Evolutionary conservation across 805 yeast species (phyloP).

Genomic region (Brettanomyces naardenensis): DNA sequence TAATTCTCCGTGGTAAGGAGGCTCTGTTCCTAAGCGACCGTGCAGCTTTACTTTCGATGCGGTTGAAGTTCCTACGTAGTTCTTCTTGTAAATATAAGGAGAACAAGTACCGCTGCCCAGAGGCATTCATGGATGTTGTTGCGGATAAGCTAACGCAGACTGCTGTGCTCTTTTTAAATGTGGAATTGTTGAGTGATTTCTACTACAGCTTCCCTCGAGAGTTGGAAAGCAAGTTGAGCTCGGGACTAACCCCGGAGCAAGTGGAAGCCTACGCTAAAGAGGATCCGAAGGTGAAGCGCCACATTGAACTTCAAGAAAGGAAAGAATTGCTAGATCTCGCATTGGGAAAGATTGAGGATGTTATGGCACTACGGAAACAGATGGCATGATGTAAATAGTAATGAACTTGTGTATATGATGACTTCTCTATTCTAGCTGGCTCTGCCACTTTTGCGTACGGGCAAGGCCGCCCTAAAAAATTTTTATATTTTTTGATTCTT

Average conservation of each 20-base stretch:
- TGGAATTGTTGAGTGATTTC: slow-evolving; percentile 88
- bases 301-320: slow-evolving; percentile 88
- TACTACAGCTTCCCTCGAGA: slow-evolving; percentile 95
- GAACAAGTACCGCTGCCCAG: slow-evolving; percentile 89
- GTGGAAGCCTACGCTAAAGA: slow-evolving; percentile 88
- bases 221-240: slow-evolving; percentile 66
- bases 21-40: slow-evolving; percentile 78
- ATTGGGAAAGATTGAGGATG: slow-evolving; percentile 73
- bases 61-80: slow-evolving; percentile 69
- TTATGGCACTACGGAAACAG: slow-evolving; percentile 53
- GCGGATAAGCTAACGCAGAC: slow-evolving; percentile 89
- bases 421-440: no score
- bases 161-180: slow-evolving; percentile 86
- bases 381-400: background rate
- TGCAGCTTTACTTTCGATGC: slow-evolving; percentile 56
- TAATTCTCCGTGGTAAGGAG: slow-evolving; percentile 73
- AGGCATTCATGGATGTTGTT: slow-evolving; percentile 84
- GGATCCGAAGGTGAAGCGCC: slow-evolving; percentile 84
- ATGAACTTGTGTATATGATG: background rate
- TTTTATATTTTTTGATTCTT: no score
- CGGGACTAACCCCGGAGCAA: slow-evolving; percentile 61
- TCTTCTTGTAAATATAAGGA: slow-evolving; percentile 70
- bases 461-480: no score
- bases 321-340: slow-evolving; percentile 86
- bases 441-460: no score